A percentile compares a stretch with the other conserved stretches of the same genome.
Evolutionary conservation across 257 asterid genomes (phyloP).

Genomic region (Cruciata laevipes): DNA sequence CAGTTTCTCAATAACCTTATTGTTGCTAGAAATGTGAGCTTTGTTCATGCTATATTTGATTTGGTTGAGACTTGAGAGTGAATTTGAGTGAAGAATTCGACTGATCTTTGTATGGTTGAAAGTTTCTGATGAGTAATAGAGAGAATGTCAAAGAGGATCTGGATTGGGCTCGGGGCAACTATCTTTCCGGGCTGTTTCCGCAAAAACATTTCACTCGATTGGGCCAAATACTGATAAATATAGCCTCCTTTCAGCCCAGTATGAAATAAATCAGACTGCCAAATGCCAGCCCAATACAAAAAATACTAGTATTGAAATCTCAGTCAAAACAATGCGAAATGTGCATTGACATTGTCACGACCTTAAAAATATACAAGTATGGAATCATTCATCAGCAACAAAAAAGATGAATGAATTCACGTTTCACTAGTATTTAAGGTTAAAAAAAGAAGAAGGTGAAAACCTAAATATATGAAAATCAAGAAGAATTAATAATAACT

Average conservation of each 20-base stretch:
- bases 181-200: too few relatives aligned
- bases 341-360: background rate
- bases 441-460: background rate
- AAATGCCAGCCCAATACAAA: background rate
- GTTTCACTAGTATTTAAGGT: background rate
- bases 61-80: background rate
- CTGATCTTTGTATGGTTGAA: background rate
- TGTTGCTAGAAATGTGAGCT: background rate
- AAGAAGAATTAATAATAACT: background rate
- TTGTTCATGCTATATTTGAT: too few relatives aligned
- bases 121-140: too few relatives aligned
- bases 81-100: too few relatives aligned
- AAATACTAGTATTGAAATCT: background rate
- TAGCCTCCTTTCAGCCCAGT: background rate
- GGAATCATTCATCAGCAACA: background rate
- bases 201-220: too few relatives aligned
- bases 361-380: background rate
- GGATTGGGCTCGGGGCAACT: background rate
- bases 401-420: background rate
- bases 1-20: background rate
- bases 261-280: background rate
- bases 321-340: background rate
- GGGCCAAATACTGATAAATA: background rate
- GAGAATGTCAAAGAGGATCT: background rate
- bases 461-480: background rate